Evolutionary conservation across 208 protist species (phyloP), one percentile per base, ranked within the genome.

Genomic region (Acanthamoeba quina): DNA sequence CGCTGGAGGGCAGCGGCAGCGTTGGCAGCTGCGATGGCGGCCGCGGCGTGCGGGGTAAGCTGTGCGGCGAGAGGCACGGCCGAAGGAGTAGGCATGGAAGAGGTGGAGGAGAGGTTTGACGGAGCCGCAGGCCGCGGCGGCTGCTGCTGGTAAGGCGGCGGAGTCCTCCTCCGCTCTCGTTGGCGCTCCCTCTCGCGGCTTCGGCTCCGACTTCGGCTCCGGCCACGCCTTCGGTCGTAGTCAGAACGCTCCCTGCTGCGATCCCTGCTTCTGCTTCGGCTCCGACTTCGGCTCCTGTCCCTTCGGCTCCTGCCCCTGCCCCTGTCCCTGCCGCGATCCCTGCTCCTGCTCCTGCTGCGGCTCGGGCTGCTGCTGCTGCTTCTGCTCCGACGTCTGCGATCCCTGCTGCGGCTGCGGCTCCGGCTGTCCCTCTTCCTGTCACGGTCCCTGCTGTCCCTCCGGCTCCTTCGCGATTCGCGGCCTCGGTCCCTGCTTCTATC

Each of bases 171-270:
- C 21, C 47, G 44, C 21, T 34, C 76, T 80, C 31, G 21, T 15
- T 17, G 21, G 19, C 64, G 64, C 10, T 11, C 26, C 70, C 70
- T 29, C 11, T 85, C 49, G 47, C 76, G 76, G 47, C 76, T 85
- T 29, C 76, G 41, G 76, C 49, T 85, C 5, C 76, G 76, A 17
- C 74, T 49, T 49, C 37, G 74, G 76, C 49, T 60, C 49, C 49
- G 76, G n/a, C 66, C 34, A n/a, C 66, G 66, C n/a, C 66, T 74
- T 74, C 66, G 66, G 19, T 44, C 34, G 66, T 62, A 62, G 56
- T 62, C 56, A 17, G 56, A 62, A 5, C 66, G 66, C 31, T 44
- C 34, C 19, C 66, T 31, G 76, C 49, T 85, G 13, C 47, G 76
- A 26, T 41, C 17, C 15, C 41, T 29, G 76, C 49, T 60, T 47